Conservation (phyloP, 2,329 filamentous ascomycete genomes). For the Dactylellina parvicollis region DNA sequence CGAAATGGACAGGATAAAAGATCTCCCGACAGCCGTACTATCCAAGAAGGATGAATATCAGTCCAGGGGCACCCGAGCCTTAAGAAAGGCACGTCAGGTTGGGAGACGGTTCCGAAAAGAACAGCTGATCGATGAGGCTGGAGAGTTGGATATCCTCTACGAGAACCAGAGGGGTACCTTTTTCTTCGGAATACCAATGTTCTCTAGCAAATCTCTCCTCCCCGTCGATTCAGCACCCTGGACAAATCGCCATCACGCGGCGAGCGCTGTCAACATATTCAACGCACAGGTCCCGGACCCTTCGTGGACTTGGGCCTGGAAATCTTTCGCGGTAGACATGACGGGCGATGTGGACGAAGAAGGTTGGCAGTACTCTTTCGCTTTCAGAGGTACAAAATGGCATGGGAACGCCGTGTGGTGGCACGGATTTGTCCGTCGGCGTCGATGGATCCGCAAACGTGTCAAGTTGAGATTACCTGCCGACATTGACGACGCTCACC, state of each 20-base stretch:
- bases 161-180: constrained; percentile 95
- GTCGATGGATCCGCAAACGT: constrained; percentile 86
- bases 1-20: constrained; percentile 25
- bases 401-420: constrained; percentile 90
- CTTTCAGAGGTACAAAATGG: constrained; percentile 82
- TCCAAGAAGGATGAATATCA: constrained; percentile 50
- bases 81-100: constrained; percentile 36
- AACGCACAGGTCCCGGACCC: constrained; percentile 95
- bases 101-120: constrained; percentile 51
- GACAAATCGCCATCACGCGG: constrained; percentile 74
- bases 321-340: constrained; percentile 78
- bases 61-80: constrained; percentile 31
- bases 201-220: constrained; percentile 84
- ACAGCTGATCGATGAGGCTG: constrained; percentile 44
- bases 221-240: constrained; percentile 86
- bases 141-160: constrained; percentile 84
- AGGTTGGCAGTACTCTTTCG: constrained; percentile 96
- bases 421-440: constrained; percentile 89
- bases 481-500: constrained; percentile 67
- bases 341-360: constrained; percentile 85
- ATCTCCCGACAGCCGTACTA: constrained; percentile 26
- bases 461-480: constrained; percentile 69
- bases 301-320: constrained; percentile 88
- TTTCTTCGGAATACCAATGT: constrained; percentile 87
- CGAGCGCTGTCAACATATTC: constrained; percentile 75